Evolutionary conservation across 148 eudicot genomes (phyloP).

Genomic region (Amaranthus hypochondriacus): DNA sequence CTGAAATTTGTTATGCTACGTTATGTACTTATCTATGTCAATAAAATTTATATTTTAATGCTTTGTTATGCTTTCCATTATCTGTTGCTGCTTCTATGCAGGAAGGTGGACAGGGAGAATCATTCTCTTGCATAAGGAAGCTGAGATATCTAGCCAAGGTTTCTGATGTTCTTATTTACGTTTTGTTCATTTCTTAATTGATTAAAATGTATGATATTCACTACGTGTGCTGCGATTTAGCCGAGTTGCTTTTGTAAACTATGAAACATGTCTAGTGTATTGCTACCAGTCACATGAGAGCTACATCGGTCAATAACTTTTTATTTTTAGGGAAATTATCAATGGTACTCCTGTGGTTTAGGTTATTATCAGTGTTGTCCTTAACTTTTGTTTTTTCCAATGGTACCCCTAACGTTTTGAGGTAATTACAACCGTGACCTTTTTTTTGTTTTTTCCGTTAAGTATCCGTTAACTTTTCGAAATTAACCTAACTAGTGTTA

Average conservation of each 20-base stretch:
- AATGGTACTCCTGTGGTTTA: no score
- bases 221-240: neutral
- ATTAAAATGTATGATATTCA: neutral
- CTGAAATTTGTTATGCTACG: neutral
- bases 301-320: neutral
- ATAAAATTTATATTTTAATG: neutral
- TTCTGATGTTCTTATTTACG: conserved; percentile 1
- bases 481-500: no score
- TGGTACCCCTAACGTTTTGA: no score
- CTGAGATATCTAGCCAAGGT: conserved; percentile 86
- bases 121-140: conserved; percentile 63
- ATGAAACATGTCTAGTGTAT: neutral
- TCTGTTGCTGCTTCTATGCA: conserved; percentile 25
- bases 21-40: conserved; percentile 6
- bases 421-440: no score
- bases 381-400: no score
- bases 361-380: no score
- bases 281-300: neutral
- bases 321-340: neutral
- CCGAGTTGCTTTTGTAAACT: conserved; percentile 1
- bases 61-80: neutral
- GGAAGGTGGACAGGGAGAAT: conserved; percentile 87
- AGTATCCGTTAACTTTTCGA: no score
- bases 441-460: no score
- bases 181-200: neutral